Conservation (phyloP, 371 early-diverging fungal genomes). For the Lichtheimia hyalospora region DNA sequence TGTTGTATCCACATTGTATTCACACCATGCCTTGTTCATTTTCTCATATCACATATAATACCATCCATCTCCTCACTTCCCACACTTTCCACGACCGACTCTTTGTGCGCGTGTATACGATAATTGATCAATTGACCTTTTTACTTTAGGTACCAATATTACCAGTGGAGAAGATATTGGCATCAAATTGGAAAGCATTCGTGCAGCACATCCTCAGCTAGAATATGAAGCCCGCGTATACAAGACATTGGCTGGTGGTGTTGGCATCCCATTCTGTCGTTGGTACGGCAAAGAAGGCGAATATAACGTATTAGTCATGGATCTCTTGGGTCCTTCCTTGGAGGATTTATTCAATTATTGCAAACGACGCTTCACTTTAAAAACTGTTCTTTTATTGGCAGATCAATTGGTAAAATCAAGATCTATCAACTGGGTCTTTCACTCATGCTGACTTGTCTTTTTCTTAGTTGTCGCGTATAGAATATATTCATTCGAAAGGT, state of each 20-base stretch:
- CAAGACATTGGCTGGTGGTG: conserved; percentile 92
- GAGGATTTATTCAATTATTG: conserved; percentile 99
- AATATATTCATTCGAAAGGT: conserved; percentile 95
- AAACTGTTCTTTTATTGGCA: conserved; percentile 98
- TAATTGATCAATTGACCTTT: no score
- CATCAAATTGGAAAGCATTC: conserved; percentile 90
- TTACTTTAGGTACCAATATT: conserved; percentile 77
- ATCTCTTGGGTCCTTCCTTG: conserved; percentile 97
- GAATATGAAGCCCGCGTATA: conserved; percentile 97
- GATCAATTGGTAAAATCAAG: conserved; percentile 89
- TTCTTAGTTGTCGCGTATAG: conserved; percentile 91
- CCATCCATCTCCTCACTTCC: no score
- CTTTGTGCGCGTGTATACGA: no score
- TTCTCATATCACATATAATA: no score
- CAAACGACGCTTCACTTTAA: conserved; percentile 94
- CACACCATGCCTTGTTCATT: no score
- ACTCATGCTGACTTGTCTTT: neutral
- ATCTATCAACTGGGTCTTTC: neutral
- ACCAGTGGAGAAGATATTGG: conserved; percentile 95
- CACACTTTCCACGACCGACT: no score
- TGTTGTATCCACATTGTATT: no score
- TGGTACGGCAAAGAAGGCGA: conserved; percentile 93
- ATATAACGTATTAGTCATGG: conserved; percentile 96
- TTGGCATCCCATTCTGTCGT: conserved; percentile 95
- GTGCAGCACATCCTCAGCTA: conserved; percentile 94